Conservation (phyloP, 345 rosid species). For the Citrus reticulata region DNA sequence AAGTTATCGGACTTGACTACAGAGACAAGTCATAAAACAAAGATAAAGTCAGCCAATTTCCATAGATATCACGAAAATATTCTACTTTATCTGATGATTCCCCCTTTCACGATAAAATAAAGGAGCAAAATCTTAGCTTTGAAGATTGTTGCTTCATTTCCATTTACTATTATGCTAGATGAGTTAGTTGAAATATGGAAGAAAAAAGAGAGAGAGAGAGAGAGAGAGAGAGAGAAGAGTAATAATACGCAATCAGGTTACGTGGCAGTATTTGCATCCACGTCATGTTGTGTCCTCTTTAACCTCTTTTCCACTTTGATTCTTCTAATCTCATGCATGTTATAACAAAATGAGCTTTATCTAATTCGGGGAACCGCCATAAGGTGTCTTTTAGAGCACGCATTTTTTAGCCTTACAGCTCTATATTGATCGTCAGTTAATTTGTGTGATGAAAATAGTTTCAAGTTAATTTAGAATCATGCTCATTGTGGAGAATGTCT, state of each 20-base stretch:
- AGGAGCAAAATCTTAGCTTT: slow-evolving; percentile 6
- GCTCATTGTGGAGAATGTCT: too few relatives aligned
- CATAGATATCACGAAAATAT: not conserved
- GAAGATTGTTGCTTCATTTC: not conserved
- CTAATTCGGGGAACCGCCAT: not conserved
- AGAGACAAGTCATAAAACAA: not conserved
- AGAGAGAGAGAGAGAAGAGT: not conserved
- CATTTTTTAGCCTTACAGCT: not conserved
- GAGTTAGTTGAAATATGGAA: not conserved
- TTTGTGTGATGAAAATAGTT: too few relatives aligned
- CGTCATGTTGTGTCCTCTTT: slow-evolving; percentile 9
- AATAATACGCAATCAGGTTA: not conserved
- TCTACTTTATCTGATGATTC: not conserved
- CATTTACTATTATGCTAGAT: not conserved
- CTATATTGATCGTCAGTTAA: too few relatives aligned
- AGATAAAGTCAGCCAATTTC: not conserved
- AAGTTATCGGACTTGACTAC: not conserved
- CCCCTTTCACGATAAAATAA: not conserved
- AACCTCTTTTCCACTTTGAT: slow-evolving; percentile 9
- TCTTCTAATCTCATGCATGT: slow-evolving; percentile 6
- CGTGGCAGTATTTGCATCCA: slow-evolving; percentile 12
- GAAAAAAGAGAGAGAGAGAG: not conserved
- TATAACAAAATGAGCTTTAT: not conserved
- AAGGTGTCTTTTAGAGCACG: not conserved
- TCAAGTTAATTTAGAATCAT: too few relatives aligned